Percentiles rank a stretch among this genome's conserved stretches.
Conservation (phyloP, 2,329 filamentous ascomycete genomes). For the Pseudogymnoascus destructans region DNA sequence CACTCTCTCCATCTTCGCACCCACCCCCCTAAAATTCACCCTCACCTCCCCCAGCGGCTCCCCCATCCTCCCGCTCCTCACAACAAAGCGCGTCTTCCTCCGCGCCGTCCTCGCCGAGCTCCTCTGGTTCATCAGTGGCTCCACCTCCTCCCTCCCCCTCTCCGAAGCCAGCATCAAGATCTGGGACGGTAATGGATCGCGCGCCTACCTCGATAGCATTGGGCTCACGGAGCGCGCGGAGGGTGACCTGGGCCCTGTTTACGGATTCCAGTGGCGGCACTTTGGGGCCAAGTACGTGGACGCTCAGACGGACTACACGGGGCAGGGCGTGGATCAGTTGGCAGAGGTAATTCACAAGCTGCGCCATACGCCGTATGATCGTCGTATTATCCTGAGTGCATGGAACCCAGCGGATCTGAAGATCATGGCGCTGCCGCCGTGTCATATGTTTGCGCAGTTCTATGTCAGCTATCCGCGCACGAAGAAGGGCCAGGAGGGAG, state of each 20-base stretch:
- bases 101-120: constrained; percentile 84
- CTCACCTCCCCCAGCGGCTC: constrained; percentile 48
- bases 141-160: constrained; percentile 66
- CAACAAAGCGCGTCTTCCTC: constrained; percentile 91
- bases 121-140: constrained; percentile 86
- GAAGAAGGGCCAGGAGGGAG: constrained; percentile 24
- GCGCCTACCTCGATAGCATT: constrained; percentile 75
- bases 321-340: constrained; percentile 85
- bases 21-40: constrained; percentile 71
- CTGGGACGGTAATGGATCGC: constrained; percentile 94
- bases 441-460: constrained; percentile 97
- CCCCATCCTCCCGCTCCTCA: constrained; percentile 79
- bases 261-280: constrained; percentile 98
- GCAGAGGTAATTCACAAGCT: constrained; percentile 83
- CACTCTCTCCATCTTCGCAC: constrained; percentile 80
- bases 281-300: constrained; percentile 87
- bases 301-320: constrained; percentile 66
- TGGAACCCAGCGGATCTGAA: constrained; percentile 85
- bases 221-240: constrained; percentile 70
- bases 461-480: constrained; percentile 28
- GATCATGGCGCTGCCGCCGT: constrained; percentile 86
- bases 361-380: constrained; percentile 70
- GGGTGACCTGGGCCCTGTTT: constrained; percentile 88
- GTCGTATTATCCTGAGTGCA: constrained; percentile 77
- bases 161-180: constrained; percentile 79